Evolutionary conservation across 371 early-diverging fungal genomes (phyloP), one percentile per base, ranked within the genome.

Genomic region (Apophysomyces sp.): DNA sequence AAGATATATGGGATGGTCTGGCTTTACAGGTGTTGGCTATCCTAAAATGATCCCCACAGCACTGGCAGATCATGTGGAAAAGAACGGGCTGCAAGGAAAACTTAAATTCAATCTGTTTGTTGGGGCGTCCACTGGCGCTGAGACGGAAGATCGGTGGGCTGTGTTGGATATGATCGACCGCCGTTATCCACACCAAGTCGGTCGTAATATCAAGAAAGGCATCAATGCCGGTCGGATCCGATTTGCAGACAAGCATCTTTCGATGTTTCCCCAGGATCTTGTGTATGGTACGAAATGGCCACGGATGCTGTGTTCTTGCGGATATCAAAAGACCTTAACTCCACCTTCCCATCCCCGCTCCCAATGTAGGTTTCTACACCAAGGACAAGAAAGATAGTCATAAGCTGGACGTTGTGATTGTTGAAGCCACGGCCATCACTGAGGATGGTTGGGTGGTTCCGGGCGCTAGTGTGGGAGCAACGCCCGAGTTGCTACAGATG

Each of bases 181-280:
- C 15, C 63, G 70, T 27, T 70, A 70, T 53, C 70, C 70, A 15
- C 67, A 70, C 52, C 70, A 70, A 57, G 57, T 63, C 29, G 70
- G 70, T 1, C 58, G 59, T 31, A 53, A 63, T 27, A 61, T 70
- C 29, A 67, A 67, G 39, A 66, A 63, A 55, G 67, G 58, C 31
- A 70, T 70, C 49, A 70, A 70, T 36, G 60, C 31, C 16, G 67
- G 67, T 12, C 60, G 58, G 24, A 70, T 67, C 52, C 52, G 58
- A 18, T 70, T 70, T 60, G 67, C 70, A 18, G 70, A 70, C 37
- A 70, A 70, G 52, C 70, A 70, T 52, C 58, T 70, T 55, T 70
- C 70, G n/a, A 62, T 69, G 61, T 70, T 70, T 52, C 70, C 70
- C 26, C 66, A 67, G 18, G 70, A 65, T 55, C 39, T 65, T 21